Evolutionary conservation across 352 stramenopile genomes (phyloP).

Genomic region (Pythium monospermum): DNA sequence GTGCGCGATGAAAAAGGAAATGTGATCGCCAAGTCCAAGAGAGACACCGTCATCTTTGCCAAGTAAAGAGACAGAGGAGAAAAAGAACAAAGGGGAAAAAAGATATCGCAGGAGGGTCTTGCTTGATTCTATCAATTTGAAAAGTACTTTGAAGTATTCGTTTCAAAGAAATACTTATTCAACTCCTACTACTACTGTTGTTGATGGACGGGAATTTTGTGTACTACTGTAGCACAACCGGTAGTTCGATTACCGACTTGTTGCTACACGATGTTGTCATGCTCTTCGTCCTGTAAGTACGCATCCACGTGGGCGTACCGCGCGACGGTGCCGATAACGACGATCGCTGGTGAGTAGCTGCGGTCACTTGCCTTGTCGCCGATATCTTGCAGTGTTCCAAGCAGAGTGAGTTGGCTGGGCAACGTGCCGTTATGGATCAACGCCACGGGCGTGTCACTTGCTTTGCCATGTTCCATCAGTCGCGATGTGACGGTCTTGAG

Average conservation of each 20-base stretch:
- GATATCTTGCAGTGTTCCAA: constrained; percentile 51
- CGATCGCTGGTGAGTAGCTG: constrained; percentile 71
- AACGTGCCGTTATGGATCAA: constrained; percentile 59
- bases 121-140: too few species aligned
- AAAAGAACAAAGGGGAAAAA: too few species aligned
- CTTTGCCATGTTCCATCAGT: constrained; percentile 37
- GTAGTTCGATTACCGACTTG: too few species aligned
- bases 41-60: constrained; percentile 85
- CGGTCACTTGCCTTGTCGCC: constrained; percentile 32
- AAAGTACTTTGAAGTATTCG: too few species aligned
- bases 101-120: too few species aligned
- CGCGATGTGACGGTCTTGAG: constrained; percentile 36
- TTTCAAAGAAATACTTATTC: too few species aligned
- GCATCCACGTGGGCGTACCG: constrained; percentile 50
- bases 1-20: constrained; percentile 84
- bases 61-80: constrained; percentile 33
- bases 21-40: constrained; percentile 81
- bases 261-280: constrained; percentile 22
- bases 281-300: constrained; percentile 46
- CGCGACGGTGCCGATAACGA: constrained; percentile 54
- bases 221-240: too few species aligned
- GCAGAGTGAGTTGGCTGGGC: constrained; percentile 44
- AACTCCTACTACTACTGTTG: too few species aligned
- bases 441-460: constrained; percentile 40
- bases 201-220: too few species aligned